Evolutionary conservation across 345 rosid species (phyloP).

Genomic region (Aquilaria malaccensis): DNA sequence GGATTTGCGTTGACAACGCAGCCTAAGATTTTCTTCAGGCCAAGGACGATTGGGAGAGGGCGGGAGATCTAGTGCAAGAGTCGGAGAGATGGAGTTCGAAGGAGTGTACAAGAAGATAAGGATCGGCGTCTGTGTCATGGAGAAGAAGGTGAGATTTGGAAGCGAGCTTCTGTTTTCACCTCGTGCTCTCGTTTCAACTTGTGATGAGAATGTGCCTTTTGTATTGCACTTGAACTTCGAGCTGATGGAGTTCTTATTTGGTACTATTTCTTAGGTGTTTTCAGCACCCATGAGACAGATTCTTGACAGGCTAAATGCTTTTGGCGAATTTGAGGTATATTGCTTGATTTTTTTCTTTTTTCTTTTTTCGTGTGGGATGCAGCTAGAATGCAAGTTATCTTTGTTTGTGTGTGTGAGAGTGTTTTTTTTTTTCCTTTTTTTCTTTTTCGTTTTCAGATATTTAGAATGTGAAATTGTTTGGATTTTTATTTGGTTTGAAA

Average conservation of each 20-base stretch:
- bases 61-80: background rate
- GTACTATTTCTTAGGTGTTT: constrained; percentile 36
- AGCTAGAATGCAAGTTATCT: background rate
- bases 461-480: background rate
- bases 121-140: constrained; percentile 69
- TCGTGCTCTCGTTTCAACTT: constrained; percentile 7
- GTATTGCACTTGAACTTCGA: no score
- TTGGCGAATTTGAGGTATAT: constrained; percentile 92
- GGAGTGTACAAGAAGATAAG: constrained; percentile 37
- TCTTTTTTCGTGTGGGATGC: constrained; percentile 1
- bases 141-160: constrained; percentile 65
- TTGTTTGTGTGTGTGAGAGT: no score
- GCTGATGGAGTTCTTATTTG: background rate
- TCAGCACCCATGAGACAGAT: constrained; percentile 94
- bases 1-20: background rate
- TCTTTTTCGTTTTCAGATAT: background rate
- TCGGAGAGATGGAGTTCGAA: constrained; percentile 25
- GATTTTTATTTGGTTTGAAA: background rate
- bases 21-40: background rate
- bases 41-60: background rate
- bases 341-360: background rate
- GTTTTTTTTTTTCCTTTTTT: background rate
- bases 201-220: background rate
- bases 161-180: constrained; percentile 36
- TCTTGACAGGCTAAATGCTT: constrained; percentile 69